A percentile compares a stretch with the other conserved stretches of the same genome.
These are phyloP conservation scores for Bretschneidera sinensis DNA, from an alignment of 345 rosid species.

Conservation along the genomic window DNA sequence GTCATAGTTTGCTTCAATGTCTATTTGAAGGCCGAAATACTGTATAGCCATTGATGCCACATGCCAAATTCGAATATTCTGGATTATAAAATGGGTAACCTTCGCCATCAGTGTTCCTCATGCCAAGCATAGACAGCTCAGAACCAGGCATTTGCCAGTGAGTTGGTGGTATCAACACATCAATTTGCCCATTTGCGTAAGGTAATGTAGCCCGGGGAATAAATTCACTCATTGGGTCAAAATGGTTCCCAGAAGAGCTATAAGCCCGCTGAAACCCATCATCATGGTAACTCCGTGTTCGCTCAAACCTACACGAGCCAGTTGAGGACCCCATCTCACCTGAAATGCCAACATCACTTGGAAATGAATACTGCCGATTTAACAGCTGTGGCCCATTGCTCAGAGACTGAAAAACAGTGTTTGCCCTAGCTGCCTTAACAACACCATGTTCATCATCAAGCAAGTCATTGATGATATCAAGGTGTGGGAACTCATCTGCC, in stretches of 20 bases:
- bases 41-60: conserved; percentile 53
- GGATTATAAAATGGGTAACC: conserved; percentile 40
- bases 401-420: conserved; percentile 28
- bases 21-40: conserved; percentile 76
- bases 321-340: conserved; percentile 36
- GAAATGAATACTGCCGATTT: conserved; percentile 51
- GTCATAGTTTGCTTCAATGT: conserved; percentile 33
- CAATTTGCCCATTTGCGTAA: conserved; percentile 52
- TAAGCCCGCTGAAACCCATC: conserved; percentile 46
- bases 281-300: conserved; percentile 49
- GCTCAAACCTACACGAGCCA: conserved; percentile 52
- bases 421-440: conserved; percentile 28
- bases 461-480: conserved; percentile 86
- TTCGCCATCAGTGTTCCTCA: conserved; percentile 51
- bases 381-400: conserved; percentile 36
- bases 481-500: conserved; percentile 87
- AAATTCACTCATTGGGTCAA: conserved; percentile 39
- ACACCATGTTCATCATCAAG: conserved; percentile 73
- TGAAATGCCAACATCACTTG: conserved; percentile 41
- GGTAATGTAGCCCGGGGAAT: conserved; percentile 44
- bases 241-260: conserved; percentile 34
- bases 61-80: conserved; percentile 51
- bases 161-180: conserved; percentile 42
- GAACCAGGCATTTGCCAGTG: conserved; percentile 64
- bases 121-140: conserved; percentile 50